Conservation (phyloP, 306 rosid species). For the Pueraria montana region DNA sequence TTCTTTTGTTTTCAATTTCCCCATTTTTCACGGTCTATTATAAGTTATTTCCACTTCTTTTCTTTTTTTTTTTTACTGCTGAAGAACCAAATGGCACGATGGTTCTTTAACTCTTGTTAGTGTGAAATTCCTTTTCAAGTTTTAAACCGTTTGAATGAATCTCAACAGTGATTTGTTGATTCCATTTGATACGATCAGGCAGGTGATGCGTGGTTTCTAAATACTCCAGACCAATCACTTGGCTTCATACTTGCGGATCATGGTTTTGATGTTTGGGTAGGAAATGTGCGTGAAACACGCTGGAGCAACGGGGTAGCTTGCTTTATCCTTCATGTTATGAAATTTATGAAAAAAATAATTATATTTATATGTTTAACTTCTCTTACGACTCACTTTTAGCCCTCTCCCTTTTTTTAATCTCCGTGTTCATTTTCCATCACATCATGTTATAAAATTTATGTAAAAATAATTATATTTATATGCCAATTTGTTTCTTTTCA, state of each 20-base stretch:
- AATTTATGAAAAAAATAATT: too few species aligned
- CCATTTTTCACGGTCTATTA: too few species aligned
- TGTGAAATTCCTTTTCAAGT: not conserved
- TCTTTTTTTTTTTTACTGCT: not conserved
- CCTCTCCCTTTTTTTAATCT: too few species aligned
- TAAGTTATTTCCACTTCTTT: too few species aligned
- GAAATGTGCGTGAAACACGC: slow-evolving; percentile 90
- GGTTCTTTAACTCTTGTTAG: slow-evolving; percentile 14
- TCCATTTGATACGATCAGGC: slow-evolving; percentile 62
- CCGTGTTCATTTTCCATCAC: too few species aligned
- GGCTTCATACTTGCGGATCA: slow-evolving; percentile 92
- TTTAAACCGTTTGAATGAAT: too few species aligned
- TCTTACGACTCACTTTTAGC: too few species aligned
- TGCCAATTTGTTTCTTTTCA: too few species aligned
- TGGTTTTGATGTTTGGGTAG: slow-evolving; percentile 96
- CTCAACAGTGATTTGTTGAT: slow-evolving; percentile 40
- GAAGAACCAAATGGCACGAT: not conserved
- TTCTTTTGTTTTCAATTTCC: not conserved
- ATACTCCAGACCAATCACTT: slow-evolving; percentile 77
- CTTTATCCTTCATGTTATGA: slow-evolving; percentile 10
- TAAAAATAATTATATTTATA: too few species aligned
- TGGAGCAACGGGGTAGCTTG: slow-evolving; percentile 73
- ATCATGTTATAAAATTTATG: not conserved
- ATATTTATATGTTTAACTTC: too few species aligned
- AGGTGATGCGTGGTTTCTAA: slow-evolving; percentile 96